Conservation (phyloP, 495 filamentous ascomycete genomes). For the Delitschia confertaspora region DNA sequence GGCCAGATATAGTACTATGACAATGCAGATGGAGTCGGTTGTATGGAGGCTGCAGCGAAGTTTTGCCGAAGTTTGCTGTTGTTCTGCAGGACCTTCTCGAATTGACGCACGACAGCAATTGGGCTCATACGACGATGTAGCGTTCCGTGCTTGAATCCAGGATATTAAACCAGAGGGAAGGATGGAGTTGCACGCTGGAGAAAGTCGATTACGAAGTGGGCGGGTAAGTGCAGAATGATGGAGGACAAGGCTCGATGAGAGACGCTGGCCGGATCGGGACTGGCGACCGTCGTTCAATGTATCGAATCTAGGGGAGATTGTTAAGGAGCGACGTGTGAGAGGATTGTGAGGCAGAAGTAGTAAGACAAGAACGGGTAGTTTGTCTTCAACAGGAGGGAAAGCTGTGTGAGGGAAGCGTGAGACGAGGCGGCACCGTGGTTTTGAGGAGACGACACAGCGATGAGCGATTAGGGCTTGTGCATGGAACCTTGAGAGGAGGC, state of each 20-base stretch:
- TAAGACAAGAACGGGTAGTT: conserved; percentile 2
- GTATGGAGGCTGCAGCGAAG: conserved; percentile 6
- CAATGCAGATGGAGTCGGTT: neutral
- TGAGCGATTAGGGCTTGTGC: conserved; percentile 6
- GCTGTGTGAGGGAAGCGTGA: neutral
- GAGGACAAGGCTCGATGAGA: neutral
- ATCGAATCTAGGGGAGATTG: neutral
- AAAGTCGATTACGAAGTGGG: conserved; percentile 5
- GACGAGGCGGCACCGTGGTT: conserved; percentile 13
- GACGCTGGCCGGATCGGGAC: neutral
- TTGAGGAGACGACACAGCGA: conserved; percentile 4
- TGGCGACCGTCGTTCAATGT: neutral
- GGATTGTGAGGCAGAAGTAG: conserved; percentile 7
- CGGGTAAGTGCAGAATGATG: neutral
- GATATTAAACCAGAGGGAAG: conserved; percentile 7
- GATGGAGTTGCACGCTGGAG: conserved; percentile 8
- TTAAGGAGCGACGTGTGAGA: neutral
- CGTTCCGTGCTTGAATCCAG: conserved; percentile 8
- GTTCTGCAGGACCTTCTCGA: conserved; percentile 18
- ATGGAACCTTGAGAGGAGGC: conserved; percentile 1
- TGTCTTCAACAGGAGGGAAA: neutral
- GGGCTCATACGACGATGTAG: conserved; percentile 1
- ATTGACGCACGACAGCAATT: conserved; percentile 14
- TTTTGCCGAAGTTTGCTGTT: conserved; percentile 16
- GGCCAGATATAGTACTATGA: too few relatives aligned